These are phyloP conservation scores for Lipomyces yamanashiensis DNA, from an alignment of 805 yeast genomes.

Conservation along the genomic window DNA sequence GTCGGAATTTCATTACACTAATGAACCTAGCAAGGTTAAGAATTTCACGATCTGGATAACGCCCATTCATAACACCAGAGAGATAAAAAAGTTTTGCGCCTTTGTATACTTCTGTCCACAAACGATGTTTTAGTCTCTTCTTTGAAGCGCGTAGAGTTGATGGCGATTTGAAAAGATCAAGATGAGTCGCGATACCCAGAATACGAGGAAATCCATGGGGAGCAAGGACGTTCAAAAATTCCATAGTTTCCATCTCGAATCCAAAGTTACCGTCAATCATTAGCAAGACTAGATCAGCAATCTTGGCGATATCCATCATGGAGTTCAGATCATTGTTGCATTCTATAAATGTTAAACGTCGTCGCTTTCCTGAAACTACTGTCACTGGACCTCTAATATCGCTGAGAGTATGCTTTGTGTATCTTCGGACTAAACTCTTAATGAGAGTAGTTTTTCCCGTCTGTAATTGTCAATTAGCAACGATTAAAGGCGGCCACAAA, in stretches of 20 bases:
- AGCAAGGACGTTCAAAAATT: slow-evolving; percentile 90
- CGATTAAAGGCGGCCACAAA: background rate
- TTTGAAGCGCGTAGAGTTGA: slow-evolving; percentile 89
- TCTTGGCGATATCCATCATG: slow-evolving; percentile 94
- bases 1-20: slow-evolving; percentile 97
- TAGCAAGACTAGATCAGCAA: slow-evolving; percentile 87
- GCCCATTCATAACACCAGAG: slow-evolving; percentile 94
- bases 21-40: slow-evolving; percentile 88
- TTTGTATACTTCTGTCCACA: slow-evolving; percentile 98
- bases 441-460: slow-evolving; percentile 95
- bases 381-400: slow-evolving; percentile 97
- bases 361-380: slow-evolving; percentile 81
- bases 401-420: slow-evolving; percentile 80
- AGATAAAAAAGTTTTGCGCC: slow-evolving; percentile 96
- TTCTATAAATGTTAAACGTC: slow-evolving; percentile 91
- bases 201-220: slow-evolving; percentile 99
- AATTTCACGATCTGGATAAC: slow-evolving; percentile 97
- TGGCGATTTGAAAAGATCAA: slow-evolving; percentile 89
- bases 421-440: slow-evolving; percentile 82
- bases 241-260: slow-evolving; percentile 99
- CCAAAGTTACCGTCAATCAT: slow-evolving; percentile 97
- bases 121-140: slow-evolving; percentile 87
- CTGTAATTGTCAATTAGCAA: slow-evolving; percentile 2
- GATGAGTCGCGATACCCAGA: slow-evolving; percentile 91
- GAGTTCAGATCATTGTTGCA: slow-evolving; percentile 90